Evolutionary conservation across 306 rosid genomes (phyloP), one percentile per base, ranked within the genome.

Genomic region (Vigna reflexopilosa): DNA sequence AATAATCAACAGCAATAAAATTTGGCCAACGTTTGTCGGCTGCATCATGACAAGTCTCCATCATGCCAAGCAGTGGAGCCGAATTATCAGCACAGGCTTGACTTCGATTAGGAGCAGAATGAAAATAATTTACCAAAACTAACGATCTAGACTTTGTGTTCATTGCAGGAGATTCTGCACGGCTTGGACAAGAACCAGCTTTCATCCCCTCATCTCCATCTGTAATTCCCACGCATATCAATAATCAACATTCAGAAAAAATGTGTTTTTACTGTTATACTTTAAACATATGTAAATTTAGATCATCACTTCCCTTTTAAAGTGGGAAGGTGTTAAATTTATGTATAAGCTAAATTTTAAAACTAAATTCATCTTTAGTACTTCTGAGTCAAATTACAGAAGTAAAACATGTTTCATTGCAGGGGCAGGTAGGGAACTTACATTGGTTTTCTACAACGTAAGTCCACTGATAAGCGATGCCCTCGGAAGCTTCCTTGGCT

Each of bases 1-100:
- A 96, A 80, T 87, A 96, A 87, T 96, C 98, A 72, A 96, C 98
- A 22, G 99, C 96, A 48, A 96, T 79, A 87, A 91, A 96, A 85
- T 96, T 96, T 62, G 98, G 85, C 99, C 99, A 96, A 56, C 99
- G 87, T 38, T 89, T 83, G 57, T 85, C 91, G 0, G 94, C 83
- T 20, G 91, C 98, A 32, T 82, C 72, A 50, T 86, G 77, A 81
- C 98, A 96, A 70, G 98, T 88, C 64, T 85, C 81, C 72, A 76
- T 75, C 88, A 85, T 87, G 80, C 44, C 54, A 13, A 85, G 40
- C 50, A 96, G 84, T 55, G 96, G 75, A 82, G 88, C 93, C 6
- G 99, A 96, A 82, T 96, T 96, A 67, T 93, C 91, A 3, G 82
- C 85, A 17, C 98, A 96, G 57, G 86, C 62, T 26, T 66, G 83